These are phyloP conservation scores for Paramecium tetraurelia DNA, from an alignment of 73 alveolate genomes.

Conservation along the genomic window DNA sequence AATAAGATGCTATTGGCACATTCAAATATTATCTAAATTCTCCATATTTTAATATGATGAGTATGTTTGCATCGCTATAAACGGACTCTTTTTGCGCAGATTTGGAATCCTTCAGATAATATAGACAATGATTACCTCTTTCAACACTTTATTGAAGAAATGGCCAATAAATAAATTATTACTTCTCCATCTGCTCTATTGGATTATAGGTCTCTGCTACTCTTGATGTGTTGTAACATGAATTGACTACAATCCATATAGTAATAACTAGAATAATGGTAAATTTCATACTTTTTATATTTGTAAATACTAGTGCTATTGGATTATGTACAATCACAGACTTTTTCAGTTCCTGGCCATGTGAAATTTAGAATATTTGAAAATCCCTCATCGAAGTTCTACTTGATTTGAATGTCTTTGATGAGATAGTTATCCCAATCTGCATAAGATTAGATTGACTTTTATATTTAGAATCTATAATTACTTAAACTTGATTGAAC, in stretches of 20 bases:
- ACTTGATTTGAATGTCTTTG: not conserved
- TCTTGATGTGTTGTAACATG: too few species aligned
- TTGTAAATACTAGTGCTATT: not conserved
- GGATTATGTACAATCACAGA: not conserved
- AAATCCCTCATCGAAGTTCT: not conserved
- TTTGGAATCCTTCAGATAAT: not conserved
- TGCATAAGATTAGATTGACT: not conserved
- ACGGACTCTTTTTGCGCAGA: not conserved
- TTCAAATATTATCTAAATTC: not conserved
- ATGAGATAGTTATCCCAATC: conserved; percentile 9
- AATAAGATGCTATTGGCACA: not conserved
- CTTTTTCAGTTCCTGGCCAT: conserved; percentile 27
- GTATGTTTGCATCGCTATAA: not conserved
- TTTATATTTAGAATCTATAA: not conserved
- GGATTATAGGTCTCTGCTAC: not conserved
- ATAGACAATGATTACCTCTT: not conserved
- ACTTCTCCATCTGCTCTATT: not conserved
- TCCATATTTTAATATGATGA: not conserved
- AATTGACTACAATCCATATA: conserved; percentile 9
- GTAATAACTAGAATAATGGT: not conserved
- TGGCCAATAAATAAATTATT: not conserved
- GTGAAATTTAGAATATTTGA: not conserved
- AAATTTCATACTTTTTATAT: not conserved
- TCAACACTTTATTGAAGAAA: not conserved
- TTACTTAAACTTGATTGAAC: not conserved